Conservation (phyloP, 1,139 yeast species). For the Saccharomycopsis crataegensis region DNA sequence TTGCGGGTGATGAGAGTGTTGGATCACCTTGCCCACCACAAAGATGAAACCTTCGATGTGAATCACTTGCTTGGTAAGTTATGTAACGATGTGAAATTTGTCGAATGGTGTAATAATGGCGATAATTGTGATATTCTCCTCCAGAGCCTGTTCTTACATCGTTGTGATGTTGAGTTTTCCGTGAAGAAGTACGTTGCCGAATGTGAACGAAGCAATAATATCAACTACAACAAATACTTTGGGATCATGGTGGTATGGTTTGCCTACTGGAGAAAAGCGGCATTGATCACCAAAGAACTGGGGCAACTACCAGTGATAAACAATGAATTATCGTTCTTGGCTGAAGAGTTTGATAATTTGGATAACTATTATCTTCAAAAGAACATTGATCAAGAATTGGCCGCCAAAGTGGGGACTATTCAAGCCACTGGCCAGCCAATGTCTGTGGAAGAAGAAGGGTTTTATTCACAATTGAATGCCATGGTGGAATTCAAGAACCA, state of each 20-base stretch:
- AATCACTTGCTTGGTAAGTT: conserved; percentile 1
- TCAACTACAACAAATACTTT: conserved; percentile 6
- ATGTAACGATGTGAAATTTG: background rate
- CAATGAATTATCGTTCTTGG: background rate
- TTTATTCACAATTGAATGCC: conserved; percentile 11
- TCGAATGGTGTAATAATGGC: background rate
- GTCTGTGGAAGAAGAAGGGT: conserved; percentile 3
- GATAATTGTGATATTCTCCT: background rate
- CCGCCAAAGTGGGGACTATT: background rate
- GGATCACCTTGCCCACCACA: background rate
- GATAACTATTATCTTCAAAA: conserved; percentile 16
- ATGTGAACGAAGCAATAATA: conserved; percentile 6
- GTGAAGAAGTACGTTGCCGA: conserved; percentile 12
- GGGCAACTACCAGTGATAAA: background rate
- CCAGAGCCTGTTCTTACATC: conserved; percentile 5
- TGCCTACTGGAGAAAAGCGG: conserved; percentile 5
- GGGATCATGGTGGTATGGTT: conserved; percentile 16
- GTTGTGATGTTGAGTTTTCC: conserved; percentile 10
- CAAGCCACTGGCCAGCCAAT: background rate
- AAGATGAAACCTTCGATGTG: background rate
- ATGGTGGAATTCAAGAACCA: conserved; percentile 11
- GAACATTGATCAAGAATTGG: conserved; percentile 15
- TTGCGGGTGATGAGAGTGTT: conserved; percentile 1
- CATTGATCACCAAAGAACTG: background rate
- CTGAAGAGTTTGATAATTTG: conserved; percentile 16